These are phyloP conservation scores for Babesia bovis DNA, from an alignment of 169 alveolate species.

Conservation along the genomic window DNA sequence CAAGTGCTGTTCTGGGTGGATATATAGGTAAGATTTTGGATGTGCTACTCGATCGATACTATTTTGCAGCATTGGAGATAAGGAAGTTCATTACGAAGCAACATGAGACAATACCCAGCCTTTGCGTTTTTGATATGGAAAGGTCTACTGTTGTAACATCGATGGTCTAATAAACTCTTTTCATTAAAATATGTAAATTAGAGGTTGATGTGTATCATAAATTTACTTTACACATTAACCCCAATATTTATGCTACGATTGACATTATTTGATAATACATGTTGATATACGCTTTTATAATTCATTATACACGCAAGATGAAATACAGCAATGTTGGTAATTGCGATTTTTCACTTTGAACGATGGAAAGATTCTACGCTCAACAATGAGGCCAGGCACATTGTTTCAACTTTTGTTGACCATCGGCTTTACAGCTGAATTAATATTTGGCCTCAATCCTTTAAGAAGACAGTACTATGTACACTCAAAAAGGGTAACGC, in stretches of 20 bases:
- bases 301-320: no score
- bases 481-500: not conserved
- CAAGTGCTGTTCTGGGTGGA: slow-evolving; percentile 73
- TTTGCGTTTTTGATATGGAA: slow-evolving; percentile 77
- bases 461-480: not conserved
- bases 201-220: not conserved
- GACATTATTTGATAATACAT: not conserved
- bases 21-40: slow-evolving; percentile 49
- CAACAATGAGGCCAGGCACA: slow-evolving; percentile 14
- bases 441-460: not conserved
- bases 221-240: not conserved
- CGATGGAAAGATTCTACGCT: slow-evolving; percentile 22
- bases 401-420: not conserved
- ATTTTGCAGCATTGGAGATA: slow-evolving; percentile 63
- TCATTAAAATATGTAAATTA: not conserved
- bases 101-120: slow-evolving; percentile 76
- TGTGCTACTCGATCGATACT: not conserved
- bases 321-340: not conserved
- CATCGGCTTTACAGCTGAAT: not conserved
- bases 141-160: slow-evolving; percentile 72
- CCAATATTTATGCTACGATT: not conserved
- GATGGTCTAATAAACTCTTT: slow-evolving; percentile 37
- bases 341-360: not conserved
- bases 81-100: slow-evolving; percentile 77
- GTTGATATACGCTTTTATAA: not conserved